Evolutionary conservation across 2,329 filamentous ascomycete species (phyloP).

Genomic region (Sporothrix sp.): DNA sequence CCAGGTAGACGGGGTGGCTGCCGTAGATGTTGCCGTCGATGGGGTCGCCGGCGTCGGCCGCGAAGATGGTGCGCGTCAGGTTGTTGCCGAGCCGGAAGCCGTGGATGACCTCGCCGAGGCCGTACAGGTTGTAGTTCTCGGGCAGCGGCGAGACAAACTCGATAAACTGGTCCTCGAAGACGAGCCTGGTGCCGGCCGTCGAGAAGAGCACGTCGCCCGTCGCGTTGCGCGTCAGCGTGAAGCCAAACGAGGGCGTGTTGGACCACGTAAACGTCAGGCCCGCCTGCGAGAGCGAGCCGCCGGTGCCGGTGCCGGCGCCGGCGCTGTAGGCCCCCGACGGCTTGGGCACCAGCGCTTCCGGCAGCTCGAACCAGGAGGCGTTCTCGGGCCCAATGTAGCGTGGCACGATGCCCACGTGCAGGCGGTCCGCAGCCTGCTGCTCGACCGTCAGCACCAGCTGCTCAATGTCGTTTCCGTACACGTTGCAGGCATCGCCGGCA

Average conservation of each 20-base stretch:
- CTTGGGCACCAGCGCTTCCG: slow-evolving; percentile 51
- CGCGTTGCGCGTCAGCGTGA: slow-evolving; percentile 29
- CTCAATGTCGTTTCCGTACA: slow-evolving; percentile 67
- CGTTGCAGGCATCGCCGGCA: slow-evolving; percentile 62
- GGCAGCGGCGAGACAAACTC: slow-evolving; percentile 63
- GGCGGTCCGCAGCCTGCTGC: slow-evolving; percentile 35
- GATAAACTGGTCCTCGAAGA: slow-evolving; percentile 73
- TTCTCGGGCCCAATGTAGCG: slow-evolving; percentile 52
- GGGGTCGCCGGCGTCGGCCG: slow-evolving; percentile 14
- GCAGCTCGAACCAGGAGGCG: slow-evolving; percentile 55
- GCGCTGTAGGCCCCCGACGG: slow-evolving; percentile 28
- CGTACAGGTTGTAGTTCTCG: slow-evolving; percentile 60
- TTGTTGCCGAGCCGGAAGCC: slow-evolving; percentile 63
- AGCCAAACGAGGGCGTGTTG: slow-evolving; percentile 41
- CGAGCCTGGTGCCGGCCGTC: slow-evolving; percentile 52
- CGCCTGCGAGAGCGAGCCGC: slow-evolving; percentile 26
- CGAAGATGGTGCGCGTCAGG: slow-evolving; percentile 42
- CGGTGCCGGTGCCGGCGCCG: background rate
- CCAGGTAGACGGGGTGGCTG: slow-evolving; percentile 54
- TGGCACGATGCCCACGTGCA: slow-evolving; percentile 61
- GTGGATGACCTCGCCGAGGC: slow-evolving; percentile 67
- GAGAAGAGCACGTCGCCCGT: slow-evolving; percentile 54
- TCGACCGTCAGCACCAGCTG: slow-evolving; percentile 57
- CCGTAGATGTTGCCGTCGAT: slow-evolving; percentile 55
- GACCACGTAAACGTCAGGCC: slow-evolving; percentile 43